Evolutionary conservation across 2,329 filamentous ascomycete genomes (phyloP), one percentile per base, ranked within the genome.

Genomic region (Aspergillus bombycis): DNA sequence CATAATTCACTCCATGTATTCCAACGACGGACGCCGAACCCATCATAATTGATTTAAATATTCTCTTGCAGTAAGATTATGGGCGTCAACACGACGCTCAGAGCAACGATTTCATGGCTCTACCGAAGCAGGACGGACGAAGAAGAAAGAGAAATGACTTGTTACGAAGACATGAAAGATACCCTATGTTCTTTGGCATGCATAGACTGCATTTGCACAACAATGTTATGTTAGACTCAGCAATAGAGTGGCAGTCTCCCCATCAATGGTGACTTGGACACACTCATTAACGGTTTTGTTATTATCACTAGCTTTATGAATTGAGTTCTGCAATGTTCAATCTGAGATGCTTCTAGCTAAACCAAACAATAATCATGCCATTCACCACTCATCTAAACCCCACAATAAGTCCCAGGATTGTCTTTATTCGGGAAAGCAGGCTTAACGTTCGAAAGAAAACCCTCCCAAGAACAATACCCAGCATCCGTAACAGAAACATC

Each of bases 111-210:
- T 26, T 10, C 11, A 36, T 10, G 21, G 52, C 52, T 28, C 19
- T 16, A 54, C 28, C 12, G 12, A 54, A 14, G 8, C 9, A 19
- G n/a, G 11, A 36, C n/a, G 23, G 26, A 36, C 10, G 30, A 34
- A 9, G 9, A 34, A n/a, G 9, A 28, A 8, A 38, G 52, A 32
- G 32, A n/a, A 55, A 55, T 36, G 52, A 55, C 32, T 28, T 36
- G 7, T 60, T 32, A 63, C 30, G 53, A 61, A 21, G 53, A 48
- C n/a, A 63, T 41, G 64, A 52, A 55, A 59, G 46, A 61, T 43
- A 36, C 38, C 38, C n/a, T 54, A 53, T 59, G 64, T 60, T 57
- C 62, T 57, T 58, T 55, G 41, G 52, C 50, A 60, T 59, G 46
- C 54, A 62, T 62, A 61, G 58, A 65, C 23, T 52, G 38, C 21